Evolutionary conservation across 2,329 filamentous ascomycete genomes (phyloP).

Genomic region (Fusarium sp.): DNA sequence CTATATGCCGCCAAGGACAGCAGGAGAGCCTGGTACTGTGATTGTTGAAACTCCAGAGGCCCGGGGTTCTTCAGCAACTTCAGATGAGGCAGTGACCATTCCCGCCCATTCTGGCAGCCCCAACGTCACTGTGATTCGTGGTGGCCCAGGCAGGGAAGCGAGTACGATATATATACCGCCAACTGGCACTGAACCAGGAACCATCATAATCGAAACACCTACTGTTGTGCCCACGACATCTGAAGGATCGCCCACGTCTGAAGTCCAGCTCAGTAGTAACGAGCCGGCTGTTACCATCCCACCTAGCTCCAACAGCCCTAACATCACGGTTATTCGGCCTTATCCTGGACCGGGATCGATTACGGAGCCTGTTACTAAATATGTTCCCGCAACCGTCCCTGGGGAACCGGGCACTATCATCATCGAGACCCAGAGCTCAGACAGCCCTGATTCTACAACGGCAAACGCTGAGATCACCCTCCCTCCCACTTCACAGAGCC

Average conservation of each 20-base stretch:
- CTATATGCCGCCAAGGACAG: slow-evolving; percentile 4
- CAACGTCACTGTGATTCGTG: slow-evolving; percentile 20
- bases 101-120: slow-evolving; percentile 8
- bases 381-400: slow-evolving; percentile 7
- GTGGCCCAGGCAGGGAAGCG: slow-evolving; percentile 11
- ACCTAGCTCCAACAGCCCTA: slow-evolving; percentile 15
- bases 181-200: slow-evolving; percentile 18
- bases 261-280: neutral
- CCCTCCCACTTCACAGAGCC: slow-evolving; percentile 9
- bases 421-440: slow-evolving; percentile 15
- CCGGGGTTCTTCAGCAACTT: neutral
- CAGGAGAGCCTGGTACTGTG: slow-evolving; percentile 17
- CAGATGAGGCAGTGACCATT: slow-evolving; percentile 2
- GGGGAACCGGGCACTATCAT: slow-evolving; percentile 21
- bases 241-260: neutral
- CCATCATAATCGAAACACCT: slow-evolving; percentile 22
- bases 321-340: slow-evolving; percentile 16
- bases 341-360: slow-evolving; percentile 19
- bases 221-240: neutral
- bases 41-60: slow-evolving; percentile 12
- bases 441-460: neutral
- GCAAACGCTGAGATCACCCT: slow-evolving; percentile 14
- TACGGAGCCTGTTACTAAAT: slow-evolving; percentile 16
- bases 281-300: slow-evolving; percentile 14
- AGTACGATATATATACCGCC: slow-evolving; percentile 10